These are phyloP conservation scores for Fragosphaeria purpurea DNA, from an alignment of 2,329 filamentous ascomycete species.

Conservation along the genomic window DNA sequence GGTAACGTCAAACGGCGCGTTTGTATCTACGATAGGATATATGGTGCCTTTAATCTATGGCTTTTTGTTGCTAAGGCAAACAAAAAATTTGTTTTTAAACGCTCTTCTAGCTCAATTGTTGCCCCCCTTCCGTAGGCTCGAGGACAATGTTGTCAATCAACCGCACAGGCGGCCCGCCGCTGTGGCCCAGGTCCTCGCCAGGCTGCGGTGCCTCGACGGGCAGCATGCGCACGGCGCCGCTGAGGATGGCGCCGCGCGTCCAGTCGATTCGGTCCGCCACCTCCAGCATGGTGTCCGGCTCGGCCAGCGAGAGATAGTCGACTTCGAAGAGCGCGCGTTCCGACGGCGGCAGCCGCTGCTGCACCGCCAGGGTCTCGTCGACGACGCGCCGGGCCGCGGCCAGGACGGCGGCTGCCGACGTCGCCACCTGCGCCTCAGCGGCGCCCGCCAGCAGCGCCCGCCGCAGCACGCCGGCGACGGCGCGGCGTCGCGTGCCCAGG, in stretches of 20 bases:
- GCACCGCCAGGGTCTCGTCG: constrained; percentile 44
- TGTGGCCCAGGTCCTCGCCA: constrained; percentile 66
- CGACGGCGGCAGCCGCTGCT: constrained; percentile 47
- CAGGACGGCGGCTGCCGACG: constrained; percentile 48
- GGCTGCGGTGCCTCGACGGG: constrained; percentile 60
- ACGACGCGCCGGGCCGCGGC: constrained; percentile 56
- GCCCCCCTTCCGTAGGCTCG: constrained; percentile 23
- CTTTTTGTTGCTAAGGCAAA: no score
- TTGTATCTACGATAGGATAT: no score
- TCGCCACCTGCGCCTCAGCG: constrained; percentile 27
- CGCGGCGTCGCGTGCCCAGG: constrained; percentile 64
- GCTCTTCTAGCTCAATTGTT: no score
- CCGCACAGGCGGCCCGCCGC: constrained; percentile 64
- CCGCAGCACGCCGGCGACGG: constrained; percentile 61
- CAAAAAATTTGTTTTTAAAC: no score
- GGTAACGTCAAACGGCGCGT: no score
- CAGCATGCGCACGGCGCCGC: constrained; percentile 83
- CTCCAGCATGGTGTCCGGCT: constrained; percentile 76
- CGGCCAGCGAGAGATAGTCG: constrained; percentile 86
- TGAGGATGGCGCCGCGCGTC: constrained; percentile 67
- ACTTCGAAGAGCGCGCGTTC: constrained; percentile 67
- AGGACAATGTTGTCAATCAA: constrained; percentile 91
- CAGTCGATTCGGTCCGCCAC: constrained; percentile 54
- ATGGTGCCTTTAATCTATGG: no score
- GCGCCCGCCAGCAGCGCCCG: constrained; percentile 63